Conservation (phyloP, 257 asterid species). For the Verbena officinalis region DNA sequence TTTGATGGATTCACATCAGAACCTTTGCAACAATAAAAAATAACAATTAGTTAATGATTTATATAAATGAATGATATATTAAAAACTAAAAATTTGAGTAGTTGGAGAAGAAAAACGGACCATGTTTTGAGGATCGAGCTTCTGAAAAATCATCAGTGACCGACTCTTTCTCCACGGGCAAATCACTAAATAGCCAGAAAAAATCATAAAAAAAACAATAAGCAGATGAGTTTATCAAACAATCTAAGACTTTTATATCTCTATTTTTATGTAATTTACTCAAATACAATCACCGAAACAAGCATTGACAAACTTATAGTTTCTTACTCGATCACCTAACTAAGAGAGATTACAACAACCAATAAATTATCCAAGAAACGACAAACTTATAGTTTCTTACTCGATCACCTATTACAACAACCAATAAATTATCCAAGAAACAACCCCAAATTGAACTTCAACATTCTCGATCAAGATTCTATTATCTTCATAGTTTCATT, state of each 20-base stretch:
- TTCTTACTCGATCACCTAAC: background rate
- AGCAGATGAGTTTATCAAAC: conserved; percentile 13
- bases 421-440: conserved; percentile 17
- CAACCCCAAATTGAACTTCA: background rate
- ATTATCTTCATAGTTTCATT: background rate
- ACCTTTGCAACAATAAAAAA: conserved; percentile 40
- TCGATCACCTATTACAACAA: background rate
- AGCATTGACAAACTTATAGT: conserved; percentile 6
- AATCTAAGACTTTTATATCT: background rate
- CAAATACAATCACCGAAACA: conserved; percentile 18
- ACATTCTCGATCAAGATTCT: background rate
- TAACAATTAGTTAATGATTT: conserved; percentile 23
- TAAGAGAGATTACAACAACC: background rate
- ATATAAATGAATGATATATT: background rate
- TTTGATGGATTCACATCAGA: conserved; percentile 26
- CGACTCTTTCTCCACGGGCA: conserved; percentile 28
- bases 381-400: conserved; percentile 8
- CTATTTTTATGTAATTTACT: conserved; percentile 9
- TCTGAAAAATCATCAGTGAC: conserved; percentile 27
- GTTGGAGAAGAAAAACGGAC: conserved; percentile 32
- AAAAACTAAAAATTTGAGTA: background rate
- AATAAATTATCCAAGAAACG: conserved; percentile 11
- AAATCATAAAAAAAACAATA: conserved; percentile 18
- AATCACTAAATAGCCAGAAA: conserved; percentile 43
- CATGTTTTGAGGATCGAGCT: conserved; percentile 30